Evolutionary conservation across 345 rosid species (phyloP).

Genomic region (Aquilaria sinensis): DNA sequence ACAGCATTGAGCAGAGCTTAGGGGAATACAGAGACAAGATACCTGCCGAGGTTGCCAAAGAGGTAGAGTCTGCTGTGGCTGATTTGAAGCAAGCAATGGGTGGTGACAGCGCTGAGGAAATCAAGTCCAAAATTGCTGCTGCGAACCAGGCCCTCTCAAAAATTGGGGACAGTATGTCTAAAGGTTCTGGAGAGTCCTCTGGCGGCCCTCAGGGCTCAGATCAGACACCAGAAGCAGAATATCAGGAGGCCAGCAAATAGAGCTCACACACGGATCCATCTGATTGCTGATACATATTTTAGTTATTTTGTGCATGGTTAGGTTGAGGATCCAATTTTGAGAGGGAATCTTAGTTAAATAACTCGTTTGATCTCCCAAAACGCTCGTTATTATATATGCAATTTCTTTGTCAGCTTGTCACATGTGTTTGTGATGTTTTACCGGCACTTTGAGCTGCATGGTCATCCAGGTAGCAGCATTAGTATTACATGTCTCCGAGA

Average conservation of each 20-base stretch:
- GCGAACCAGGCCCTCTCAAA: slow-evolving; percentile 56
- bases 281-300: neutral
- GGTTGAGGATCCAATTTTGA: no score
- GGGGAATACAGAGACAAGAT: slow-evolving; percentile 32
- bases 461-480: no score
- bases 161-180: slow-evolving; percentile 50
- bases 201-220: slow-evolving; percentile 28
- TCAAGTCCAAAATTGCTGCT: slow-evolving; percentile 45
- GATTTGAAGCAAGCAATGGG: slow-evolving; percentile 26
- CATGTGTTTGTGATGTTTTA: no score
- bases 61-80: slow-evolving; percentile 31
- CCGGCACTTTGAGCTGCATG: no score
- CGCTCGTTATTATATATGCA: no score
- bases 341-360: no score
- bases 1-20: slow-evolving; percentile 35
- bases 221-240: slow-evolving; percentile 51
- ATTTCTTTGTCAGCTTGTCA: no score
- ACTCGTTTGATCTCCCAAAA: no score
- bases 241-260: slow-evolving; percentile 38
- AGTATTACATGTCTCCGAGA: no score
- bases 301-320: no score
- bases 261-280: neutral
- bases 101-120: slow-evolving; percentile 31
- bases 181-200: slow-evolving; percentile 29
- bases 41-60: slow-evolving; percentile 23